Base-by-base conservation (phyloP, 2,329 filamentous ascomycete species). In the Cytospora chrysosperma region DNA sequence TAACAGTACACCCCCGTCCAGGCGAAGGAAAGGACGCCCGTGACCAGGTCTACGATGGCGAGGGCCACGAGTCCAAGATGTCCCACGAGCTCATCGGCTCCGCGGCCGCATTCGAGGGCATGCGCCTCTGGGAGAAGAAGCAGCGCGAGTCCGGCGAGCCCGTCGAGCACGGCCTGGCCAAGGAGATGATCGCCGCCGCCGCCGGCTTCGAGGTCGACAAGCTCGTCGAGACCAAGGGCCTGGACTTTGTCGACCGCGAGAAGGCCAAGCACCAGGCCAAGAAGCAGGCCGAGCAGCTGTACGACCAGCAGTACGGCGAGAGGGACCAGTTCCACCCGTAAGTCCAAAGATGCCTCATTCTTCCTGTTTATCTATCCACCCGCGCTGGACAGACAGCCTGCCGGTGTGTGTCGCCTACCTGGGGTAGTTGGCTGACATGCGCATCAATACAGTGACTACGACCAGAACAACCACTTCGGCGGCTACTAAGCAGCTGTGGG, bases 91-190 rank as follows among this genome's bases (percentile, higher is more conserved):
- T 91, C 55, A 74, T 93, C 62, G 90, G 88, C 68, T 90, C 90
- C 67, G 91, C 87, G 63, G 91, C 90, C 63, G 86, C 88, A 67
- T 94, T 94, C 73, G 88, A 86, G 68, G 91, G 87, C 70, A 90
- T 94, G 84, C 92, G 92, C 82, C 80, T 88, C 26, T 93, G 88
- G 71, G 90, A 93, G 78, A 88, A 93, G 75, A 81, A 85, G 70
- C 89, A 93, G 79, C 88, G 89, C 71, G 80, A 78, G 62, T 81
- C 91, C 74, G 90, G 88, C 87, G 79, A 92, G 80, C 74, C 83
- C 8, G 87, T 93, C 70, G 84, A 81, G 68, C 91, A 94, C 79
- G 78, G 78, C 50, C 89, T 92, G 71, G 91, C 91, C 73, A 94
- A 94, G 81, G 91, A 93, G 78, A 74, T 90, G 52, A 76, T 94